Base-by-base conservation (phyloP, 306 rosid genomes). In the Prunus salicina region DNA sequence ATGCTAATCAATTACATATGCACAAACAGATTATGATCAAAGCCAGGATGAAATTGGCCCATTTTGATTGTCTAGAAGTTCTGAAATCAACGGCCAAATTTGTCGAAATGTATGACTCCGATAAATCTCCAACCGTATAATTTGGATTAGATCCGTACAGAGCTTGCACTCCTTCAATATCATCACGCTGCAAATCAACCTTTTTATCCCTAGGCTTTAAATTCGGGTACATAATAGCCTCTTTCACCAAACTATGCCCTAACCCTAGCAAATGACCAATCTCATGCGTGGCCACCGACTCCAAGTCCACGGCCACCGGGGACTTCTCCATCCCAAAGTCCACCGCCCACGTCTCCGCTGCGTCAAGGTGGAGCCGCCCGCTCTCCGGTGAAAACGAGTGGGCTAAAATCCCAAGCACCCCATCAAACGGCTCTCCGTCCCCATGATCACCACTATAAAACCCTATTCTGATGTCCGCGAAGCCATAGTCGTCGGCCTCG, bases 201-300 rank as follows among this genome's bases (percentile, higher is more conserved):
- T 91, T 93, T 79, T 78, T 88, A 22, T 84, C 91, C 75, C 93
- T 87, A 0, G 97, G 91, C 84, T 82, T 87, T 80, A 93, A 78
- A 67, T 90, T 91, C 2, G 98, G 97, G 67, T 88, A 93, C 97
- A 93, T 93, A 1, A 93, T 91, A 0, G 96, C 88, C 64, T 88
- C 92, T 27, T 78, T 86, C 13, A 87, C 90, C 8, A 75, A 30
- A 58, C 96, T 91, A 66, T 93, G 98, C 3, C 88, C 94, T 71
- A 93, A 67, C 34, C 98, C 97, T 24, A 93, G 78, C 87, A 93
- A 41, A 75, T 93, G 98, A 5, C 98, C 98, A 9, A 91, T 93
- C 87, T 93, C 98, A 32, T 93, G 97, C 2, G 89, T 82, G 6
- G 90, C 97, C 51, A 93, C 96, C 4, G 98, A 93, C 57, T 93